phyloP scores from a whole-genome alignment of 495 filamentous ascomycete species.

The Neurospora sp. region DNA sequence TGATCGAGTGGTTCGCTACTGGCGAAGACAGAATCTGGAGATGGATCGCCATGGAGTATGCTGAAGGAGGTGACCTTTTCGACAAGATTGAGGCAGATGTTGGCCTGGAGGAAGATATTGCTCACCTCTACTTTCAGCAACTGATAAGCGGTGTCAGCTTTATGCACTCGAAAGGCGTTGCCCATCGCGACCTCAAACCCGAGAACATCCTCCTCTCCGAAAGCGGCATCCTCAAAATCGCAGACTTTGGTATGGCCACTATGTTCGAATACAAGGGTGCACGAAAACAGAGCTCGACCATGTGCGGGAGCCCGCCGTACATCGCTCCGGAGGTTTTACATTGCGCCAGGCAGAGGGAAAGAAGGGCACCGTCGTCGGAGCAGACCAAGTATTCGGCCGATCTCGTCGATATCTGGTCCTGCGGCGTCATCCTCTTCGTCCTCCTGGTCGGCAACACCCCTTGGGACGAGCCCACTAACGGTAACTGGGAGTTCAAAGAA shows the following conservation, averaged over 20 bases:
- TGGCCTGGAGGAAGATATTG: slow-evolving; percentile 83
- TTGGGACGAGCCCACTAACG: slow-evolving; percentile 83
- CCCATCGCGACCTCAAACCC: slow-evolving; percentile 83
- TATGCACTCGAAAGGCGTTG: slow-evolving; percentile 88
- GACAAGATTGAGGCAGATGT: slow-evolving; percentile 98
- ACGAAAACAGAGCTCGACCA: slow-evolving; percentile 67
- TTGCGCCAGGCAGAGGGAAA: slow-evolving; percentile 29
- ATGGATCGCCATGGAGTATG: slow-evolving; percentile 98
- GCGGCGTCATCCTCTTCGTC: slow-evolving; percentile 92
- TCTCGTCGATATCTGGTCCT: slow-evolving; percentile 91
- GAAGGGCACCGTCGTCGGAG: slow-evolving; percentile 31
- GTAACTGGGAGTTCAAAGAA: slow-evolving; percentile 75
- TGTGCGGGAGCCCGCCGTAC: slow-evolving; percentile 95
- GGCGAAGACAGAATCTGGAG: slow-evolving; percentile 86
- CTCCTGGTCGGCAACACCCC: slow-evolving; percentile 93
- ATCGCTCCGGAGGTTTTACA: slow-evolving; percentile 87
- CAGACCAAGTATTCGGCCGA: slow-evolving; percentile 68
- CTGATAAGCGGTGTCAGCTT: slow-evolving; percentile 82
- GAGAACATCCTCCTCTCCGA: slow-evolving; percentile 80
- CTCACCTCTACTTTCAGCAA: slow-evolving; percentile 92
- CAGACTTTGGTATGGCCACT: slow-evolving; percentile 94
- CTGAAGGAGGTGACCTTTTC: slow-evolving; percentile 92
- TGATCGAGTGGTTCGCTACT: slow-evolving; percentile 81
- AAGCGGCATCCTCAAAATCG: slow-evolving; percentile 84
- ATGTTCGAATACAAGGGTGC: slow-evolving; percentile 81